Percentiles rank a stretch among this genome's conserved stretches.
Conservation (phyloP, 768 basidiomycete genomes). For the Boletus huronensis region DNA sequence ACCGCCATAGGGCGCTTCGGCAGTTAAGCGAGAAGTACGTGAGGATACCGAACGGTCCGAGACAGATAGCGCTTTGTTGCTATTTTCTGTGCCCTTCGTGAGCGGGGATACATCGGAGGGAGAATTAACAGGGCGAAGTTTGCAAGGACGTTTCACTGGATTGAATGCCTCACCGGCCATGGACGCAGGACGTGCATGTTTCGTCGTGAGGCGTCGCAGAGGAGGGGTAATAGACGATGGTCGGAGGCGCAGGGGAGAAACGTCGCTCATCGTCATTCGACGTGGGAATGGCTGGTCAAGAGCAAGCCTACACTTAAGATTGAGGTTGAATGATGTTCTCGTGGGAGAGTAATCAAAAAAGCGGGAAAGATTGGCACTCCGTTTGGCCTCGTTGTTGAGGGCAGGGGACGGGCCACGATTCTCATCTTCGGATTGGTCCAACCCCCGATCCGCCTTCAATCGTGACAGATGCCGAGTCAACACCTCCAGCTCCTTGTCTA, state of each 20-base stretch:
- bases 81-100: constrained; percentile 18
- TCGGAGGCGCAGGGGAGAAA: constrained; percentile 34
- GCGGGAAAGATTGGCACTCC: constrained; percentile 36
- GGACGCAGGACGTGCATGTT: constrained; percentile 26
- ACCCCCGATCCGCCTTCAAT: constrained; percentile 28
- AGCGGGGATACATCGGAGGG: constrained; percentile 14
- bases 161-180: constrained; percentile 27
- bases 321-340: constrained; percentile 30
- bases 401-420: constrained; percentile 13
- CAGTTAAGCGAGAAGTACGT: constrained; percentile 22
- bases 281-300: constrained; percentile 30
- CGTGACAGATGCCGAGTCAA: constrained; percentile 36
- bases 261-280: constrained; percentile 36
- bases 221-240: constrained; percentile 28
- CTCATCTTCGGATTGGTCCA: constrained; percentile 14
- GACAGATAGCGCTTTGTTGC: constrained; percentile 12
- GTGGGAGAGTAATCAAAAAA: constrained; percentile 39
- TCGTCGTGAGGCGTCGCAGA: constrained; percentile 24
- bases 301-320: constrained; percentile 30
- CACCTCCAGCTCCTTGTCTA: constrained; percentile 35
- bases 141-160: constrained; percentile 29
- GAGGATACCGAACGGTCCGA: constrained; percentile 19
- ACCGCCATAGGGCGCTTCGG: constrained; percentile 15
- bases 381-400: constrained; percentile 26
- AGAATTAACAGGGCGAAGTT: constrained; percentile 17